Conservation (phyloP, 2,329 filamentous ascomycete species). For the Geosmithia flava region DNA sequence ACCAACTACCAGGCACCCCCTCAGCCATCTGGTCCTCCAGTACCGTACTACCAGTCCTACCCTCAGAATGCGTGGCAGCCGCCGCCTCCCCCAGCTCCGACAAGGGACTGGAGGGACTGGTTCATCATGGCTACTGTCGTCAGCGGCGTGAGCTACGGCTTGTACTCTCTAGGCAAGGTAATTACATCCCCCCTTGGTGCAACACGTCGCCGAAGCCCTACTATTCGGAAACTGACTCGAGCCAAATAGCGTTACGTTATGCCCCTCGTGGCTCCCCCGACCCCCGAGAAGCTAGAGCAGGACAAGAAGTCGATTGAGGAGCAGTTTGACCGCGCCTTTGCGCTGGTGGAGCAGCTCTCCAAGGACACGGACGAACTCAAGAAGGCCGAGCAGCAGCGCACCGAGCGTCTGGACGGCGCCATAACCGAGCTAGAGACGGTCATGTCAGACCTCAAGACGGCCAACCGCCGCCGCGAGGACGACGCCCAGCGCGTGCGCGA, state of each 20-base stretch:
- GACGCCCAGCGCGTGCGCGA: constrained; percentile 78
- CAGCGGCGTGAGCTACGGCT: constrained; percentile 75
- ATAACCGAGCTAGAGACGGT: constrained; percentile 77
- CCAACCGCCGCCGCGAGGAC: constrained; percentile 71
- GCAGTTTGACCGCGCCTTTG: constrained; percentile 84
- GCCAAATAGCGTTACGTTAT: constrained; percentile 65
- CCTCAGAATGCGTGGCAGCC: constrained; percentile 45
- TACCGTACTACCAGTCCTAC: constrained; percentile 33
- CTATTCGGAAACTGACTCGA: not conserved
- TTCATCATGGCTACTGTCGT: constrained; percentile 99
- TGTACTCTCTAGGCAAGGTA: constrained; percentile 82
- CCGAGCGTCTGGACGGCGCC: constrained; percentile 69
- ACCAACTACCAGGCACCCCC: constrained; percentile 17
- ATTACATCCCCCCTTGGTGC: constrained; percentile 3
- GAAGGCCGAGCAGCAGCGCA: constrained; percentile 71
- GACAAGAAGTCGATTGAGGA: constrained; percentile 91
- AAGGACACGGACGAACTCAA: constrained; percentile 87
- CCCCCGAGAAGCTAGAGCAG: constrained; percentile 82
- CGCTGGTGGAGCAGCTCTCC: constrained; percentile 79
- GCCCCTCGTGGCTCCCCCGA: constrained; percentile 85
- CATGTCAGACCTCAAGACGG: constrained; percentile 67
- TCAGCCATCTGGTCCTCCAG: constrained; percentile 26
- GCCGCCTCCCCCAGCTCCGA: constrained; percentile 45
- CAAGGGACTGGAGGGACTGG: constrained; percentile 94
- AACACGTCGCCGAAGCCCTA: not conserved